Percentiles rank a stretch among this genome's conserved stretches.
These are phyloP conservation scores for Agrostemma githago DNA, from an alignment of 148 eudicot genomes.

Conservation along the genomic window DNA sequence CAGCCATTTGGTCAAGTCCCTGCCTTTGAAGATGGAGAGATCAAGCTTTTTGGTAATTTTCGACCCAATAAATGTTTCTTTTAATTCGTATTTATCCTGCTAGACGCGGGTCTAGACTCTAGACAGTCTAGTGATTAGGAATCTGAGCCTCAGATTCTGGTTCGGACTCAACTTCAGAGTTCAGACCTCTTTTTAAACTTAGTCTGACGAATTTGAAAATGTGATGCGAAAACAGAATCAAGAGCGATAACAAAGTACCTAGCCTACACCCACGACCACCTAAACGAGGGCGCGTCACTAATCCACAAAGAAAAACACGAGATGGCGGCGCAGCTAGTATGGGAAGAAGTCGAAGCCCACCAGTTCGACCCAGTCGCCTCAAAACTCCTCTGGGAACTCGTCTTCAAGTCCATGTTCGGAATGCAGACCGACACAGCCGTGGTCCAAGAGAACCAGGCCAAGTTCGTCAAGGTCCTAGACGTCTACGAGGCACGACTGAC, in stretches of 20 bases:
- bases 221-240: conserved; percentile 44
- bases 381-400: conserved; percentile 44
- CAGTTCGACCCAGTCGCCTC: conserved; percentile 43
- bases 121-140: too few species aligned
- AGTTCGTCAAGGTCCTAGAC: conserved; percentile 51
- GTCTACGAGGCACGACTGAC: conserved; percentile 58
- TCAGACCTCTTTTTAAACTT: too few species aligned
- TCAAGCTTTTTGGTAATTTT: conserved; percentile 43
- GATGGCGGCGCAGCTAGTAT: conserved; percentile 40
- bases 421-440: conserved; percentile 29
- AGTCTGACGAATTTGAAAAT: neutral
- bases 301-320: conserved; percentile 32
- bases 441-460: conserved; percentile 37
- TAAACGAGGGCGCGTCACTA: conserved; percentile 43
- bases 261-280: conserved; percentile 37
- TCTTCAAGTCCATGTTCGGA: conserved; percentile 33
- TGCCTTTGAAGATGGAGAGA: conserved; percentile 57
- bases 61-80: too few species aligned
- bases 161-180: too few species aligned
- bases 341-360: conserved; percentile 69
- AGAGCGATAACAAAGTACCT: conserved; percentile 61
- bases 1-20: conserved; percentile 80
- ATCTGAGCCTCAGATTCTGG: too few species aligned
- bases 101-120: too few species aligned
- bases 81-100: neutral